Conservation (phyloP, 2,329 filamentous ascomycete genomes). For the Trichoderma sp. region DNA sequence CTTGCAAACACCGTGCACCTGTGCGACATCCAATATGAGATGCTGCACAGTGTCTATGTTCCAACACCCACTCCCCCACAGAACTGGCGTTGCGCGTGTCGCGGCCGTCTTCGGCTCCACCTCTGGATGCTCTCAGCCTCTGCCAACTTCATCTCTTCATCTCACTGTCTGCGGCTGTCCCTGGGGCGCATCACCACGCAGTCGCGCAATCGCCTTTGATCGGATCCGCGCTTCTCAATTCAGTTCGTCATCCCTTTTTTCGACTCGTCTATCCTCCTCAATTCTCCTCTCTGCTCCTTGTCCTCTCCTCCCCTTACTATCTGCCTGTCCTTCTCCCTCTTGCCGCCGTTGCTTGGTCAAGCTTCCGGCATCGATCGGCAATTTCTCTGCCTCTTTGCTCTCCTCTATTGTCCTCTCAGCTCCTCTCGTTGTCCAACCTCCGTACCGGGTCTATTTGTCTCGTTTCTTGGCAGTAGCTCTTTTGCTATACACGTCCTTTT, state of each 20-base stretch:
- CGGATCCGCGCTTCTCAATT: slow-evolving; percentile 39
- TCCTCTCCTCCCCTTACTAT: slow-evolving; percentile 20
- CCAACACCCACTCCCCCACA: not conserved
- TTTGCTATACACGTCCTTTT: slow-evolving; percentile 35
- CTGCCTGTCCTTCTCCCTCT: slow-evolving; percentile 25
- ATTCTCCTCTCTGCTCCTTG: slow-evolving; percentile 23
- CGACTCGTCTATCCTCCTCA: slow-evolving; percentile 30
- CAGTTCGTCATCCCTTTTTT: slow-evolving; percentile 41
- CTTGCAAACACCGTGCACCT: not conserved
- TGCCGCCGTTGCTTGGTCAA: slow-evolving; percentile 20
- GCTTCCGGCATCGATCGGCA: slow-evolving; percentile 27
- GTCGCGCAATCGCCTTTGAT: slow-evolving; percentile 34
- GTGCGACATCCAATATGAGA: not conserved
- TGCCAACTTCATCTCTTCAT: slow-evolving; percentile 26
- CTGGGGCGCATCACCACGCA: slow-evolving; percentile 34
- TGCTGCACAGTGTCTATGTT: not conserved
- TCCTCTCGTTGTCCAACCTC: slow-evolving; percentile 22
- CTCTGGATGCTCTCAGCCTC: slow-evolving; percentile 26
- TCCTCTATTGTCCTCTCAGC: slow-evolving; percentile 3
- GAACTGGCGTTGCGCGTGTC: slow-evolving; percentile 14
- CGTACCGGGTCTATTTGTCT: slow-evolving; percentile 13
- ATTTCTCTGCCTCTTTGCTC: slow-evolving; percentile 21
- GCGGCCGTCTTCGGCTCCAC: slow-evolving; percentile 29
- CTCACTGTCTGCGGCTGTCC: slow-evolving; percentile 17
- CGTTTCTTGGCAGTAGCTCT: slow-evolving; percentile 11